Evolutionary conservation across 2,329 filamentous ascomycete genomes (phyloP).

Genomic region (Colletotrichum sp.): DNA sequence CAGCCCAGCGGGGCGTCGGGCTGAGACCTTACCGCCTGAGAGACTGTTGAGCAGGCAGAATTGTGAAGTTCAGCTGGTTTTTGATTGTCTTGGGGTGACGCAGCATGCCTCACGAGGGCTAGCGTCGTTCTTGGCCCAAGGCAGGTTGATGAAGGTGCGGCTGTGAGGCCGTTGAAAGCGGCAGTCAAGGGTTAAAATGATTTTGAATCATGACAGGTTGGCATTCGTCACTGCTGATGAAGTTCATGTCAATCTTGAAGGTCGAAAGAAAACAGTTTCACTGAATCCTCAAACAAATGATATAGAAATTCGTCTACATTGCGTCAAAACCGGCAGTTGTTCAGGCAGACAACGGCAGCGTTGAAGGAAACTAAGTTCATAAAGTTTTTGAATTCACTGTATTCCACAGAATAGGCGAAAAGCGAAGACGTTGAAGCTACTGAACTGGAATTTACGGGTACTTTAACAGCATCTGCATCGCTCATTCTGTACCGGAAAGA

Average conservation of each 20-base stretch:
- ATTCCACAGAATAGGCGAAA: rapidly evolving
- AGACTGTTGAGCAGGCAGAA: background rate
- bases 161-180: background rate
- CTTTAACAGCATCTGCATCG: background rate
- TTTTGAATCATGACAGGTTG: background rate
- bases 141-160: background rate
- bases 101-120: background rate
- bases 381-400: rapidly evolving
- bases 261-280: rapidly evolving
- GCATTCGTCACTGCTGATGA: rapidly evolving
- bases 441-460: background rate
- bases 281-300: background rate
- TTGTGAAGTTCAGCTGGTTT: background rate
- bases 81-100: background rate
- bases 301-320: rapidly evolving
- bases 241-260: rapidly evolving
- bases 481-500: background rate
- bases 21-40: background rate
- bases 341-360: background rate
- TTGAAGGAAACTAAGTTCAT: rapidly evolving
- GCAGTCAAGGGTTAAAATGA: rapidly evolving
- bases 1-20: background rate
- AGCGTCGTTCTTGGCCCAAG: background rate
- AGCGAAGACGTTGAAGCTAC: no score
- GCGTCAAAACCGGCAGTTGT: background rate